Base-by-base conservation (phyloP, 2,329 filamentous ascomycete species). In the Cercospora sojina region DNA sequence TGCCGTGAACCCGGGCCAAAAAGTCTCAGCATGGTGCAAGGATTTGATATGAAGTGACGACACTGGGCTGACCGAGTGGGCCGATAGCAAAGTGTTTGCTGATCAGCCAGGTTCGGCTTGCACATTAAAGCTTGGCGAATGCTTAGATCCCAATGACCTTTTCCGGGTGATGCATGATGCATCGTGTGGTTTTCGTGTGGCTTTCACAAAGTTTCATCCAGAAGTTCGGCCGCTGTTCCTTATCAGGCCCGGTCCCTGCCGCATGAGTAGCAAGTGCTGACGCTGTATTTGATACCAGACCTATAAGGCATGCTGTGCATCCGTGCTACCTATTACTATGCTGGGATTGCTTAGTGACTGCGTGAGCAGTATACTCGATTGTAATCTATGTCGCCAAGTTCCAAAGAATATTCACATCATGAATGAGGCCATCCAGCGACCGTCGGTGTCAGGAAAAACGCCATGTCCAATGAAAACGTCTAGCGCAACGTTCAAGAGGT, bases 41-140 rank as follows among this genome's bases (percentile, higher is more conserved):
- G 51, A 56, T 56, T 6, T 31, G 51, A 56, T 16, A 56, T 56
- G 27, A 56, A 56, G 51, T 56, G 51, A 56, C 51, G 51, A 56
- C 51, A 56, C 23, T 56, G 25, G 23, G 51, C 23, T 56, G 51
- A 56, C 25, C 25, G 23, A 16, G 13, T 29, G 51, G 25, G 51
- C 51, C 51, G 51, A 23, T 56, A 31, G 25, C 23, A 31, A 10
- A 13, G 43, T 13, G 10, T 16, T 23, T 13, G 43, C 43, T 23
- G 43, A 13, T 49, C 18, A 23, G 20, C 43, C 43, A 10, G 43
- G 43, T 23, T 49, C 18, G 43, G 20, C 41, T 47, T 47, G 20
- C 51, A 55, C 9, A 13, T 41, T 9, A 10, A 29, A 29, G 25
- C 51, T 56, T 56, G 27, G 51, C 51, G 29, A 56, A 56, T 29